Percentiles rank a stretch among this genome's conserved stretches.
phyloP scores from a whole-genome alignment of 805 yeast genomes.

The Lipomyces chichibuensis region DNA sequence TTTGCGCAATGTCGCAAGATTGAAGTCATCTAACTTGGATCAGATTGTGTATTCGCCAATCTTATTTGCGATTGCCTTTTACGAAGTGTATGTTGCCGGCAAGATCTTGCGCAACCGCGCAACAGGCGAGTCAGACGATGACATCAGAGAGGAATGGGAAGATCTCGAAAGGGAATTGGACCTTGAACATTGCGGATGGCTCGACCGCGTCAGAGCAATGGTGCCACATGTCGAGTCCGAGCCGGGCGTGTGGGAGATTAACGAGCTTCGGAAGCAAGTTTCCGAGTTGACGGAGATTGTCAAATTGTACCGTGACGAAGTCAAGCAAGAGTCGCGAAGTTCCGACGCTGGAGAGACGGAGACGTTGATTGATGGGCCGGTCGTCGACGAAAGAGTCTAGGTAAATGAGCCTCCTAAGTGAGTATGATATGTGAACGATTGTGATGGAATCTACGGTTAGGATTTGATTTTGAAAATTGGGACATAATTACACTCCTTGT shows the following conservation, averaged over 20 bases:
- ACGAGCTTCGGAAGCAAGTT: slow-evolving; percentile 22
- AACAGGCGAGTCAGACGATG: slow-evolving; percentile 70
- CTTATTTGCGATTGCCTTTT: slow-evolving; percentile 59
- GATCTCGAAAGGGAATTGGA: slow-evolving; percentile 72
- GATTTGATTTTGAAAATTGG: neutral
- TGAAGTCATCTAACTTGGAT: neutral
- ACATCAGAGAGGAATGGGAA: slow-evolving; percentile 84
- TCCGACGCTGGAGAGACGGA: slow-evolving; percentile 7
- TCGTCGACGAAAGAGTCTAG: neutral
- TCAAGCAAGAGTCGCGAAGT: neutral
- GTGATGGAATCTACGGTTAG: neutral
- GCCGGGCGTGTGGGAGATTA: slow-evolving; percentile 27
- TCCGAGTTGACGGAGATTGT: slow-evolving; percentile 17
- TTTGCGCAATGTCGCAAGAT: neutral
- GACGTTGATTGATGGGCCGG: slow-evolving; percentile 12
- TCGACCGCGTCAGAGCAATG: slow-evolving; percentile 51
- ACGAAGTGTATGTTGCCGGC: slow-evolving; percentile 68
- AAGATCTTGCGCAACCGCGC: slow-evolving; percentile 72
- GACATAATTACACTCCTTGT: neutral
- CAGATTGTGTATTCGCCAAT: slow-evolving; percentile 65
- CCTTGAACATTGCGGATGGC: slow-evolving; percentile 57
- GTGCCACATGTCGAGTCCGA: slow-evolving; percentile 64
- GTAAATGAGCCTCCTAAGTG: neutral
- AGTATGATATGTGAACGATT: neutral
- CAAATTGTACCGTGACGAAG: slow-evolving; percentile 7